Evolutionary conservation across 345 rosid species (phyloP).

Genomic region (Laguncularia racemosa): DNA sequence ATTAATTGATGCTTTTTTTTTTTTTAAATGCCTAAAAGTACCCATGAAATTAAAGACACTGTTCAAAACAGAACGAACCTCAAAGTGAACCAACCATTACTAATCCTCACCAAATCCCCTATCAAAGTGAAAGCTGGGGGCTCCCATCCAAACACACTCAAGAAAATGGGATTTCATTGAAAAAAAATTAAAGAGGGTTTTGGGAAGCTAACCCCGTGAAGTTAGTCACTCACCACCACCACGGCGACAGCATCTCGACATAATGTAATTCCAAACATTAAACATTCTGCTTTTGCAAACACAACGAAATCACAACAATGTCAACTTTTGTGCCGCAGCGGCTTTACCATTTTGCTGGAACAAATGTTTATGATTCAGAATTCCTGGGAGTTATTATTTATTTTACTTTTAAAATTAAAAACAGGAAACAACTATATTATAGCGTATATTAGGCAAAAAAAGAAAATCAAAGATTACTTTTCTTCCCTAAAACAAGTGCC

Average conservation of each 20-base stretch:
- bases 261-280: conserved; percentile 46
- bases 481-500: too few species aligned
- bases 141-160: conserved; percentile 96
- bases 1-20: too few species aligned
- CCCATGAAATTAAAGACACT: too few species aligned
- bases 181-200: too few species aligned
- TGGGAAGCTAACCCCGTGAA: not conserved
- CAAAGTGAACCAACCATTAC: conserved; percentile 82
- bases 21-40: too few species aligned
- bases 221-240: conserved; percentile 62
- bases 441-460: too few species aligned
- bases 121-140: conserved; percentile 84
- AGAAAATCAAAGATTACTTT: too few species aligned
- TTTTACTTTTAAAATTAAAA: too few species aligned
- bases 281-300: conserved; percentile 31
- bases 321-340: conserved; percentile 31
- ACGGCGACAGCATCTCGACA: conserved; percentile 55
- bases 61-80: conserved; percentile 41
- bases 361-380: too few species aligned
- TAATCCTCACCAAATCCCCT: conserved; percentile 73
- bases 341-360: conserved; percentile 42
- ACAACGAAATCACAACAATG: conserved; percentile 28
- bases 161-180: too few species aligned
- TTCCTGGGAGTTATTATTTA: too few species aligned
- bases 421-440: too few species aligned